Percentiles rank a stretch among this genome's conserved stretches.
These are phyloP conservation scores for Pichia sp. DNA, from an alignment of 1,139 yeast species.

Conservation along the genomic window DNA sequence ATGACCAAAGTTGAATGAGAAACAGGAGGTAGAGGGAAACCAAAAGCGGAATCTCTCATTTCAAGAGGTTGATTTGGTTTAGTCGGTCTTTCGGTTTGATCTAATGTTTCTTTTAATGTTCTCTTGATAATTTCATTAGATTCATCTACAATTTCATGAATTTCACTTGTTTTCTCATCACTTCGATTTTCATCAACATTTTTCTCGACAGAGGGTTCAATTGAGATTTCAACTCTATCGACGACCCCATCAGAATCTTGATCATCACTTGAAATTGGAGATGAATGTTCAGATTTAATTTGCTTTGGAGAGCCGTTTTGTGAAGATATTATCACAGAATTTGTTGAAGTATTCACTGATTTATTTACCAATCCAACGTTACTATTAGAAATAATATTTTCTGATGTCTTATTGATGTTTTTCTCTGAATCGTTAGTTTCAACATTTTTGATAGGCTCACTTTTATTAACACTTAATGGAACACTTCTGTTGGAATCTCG, in stretches of 20 bases:
- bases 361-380: neutral
- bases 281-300: neutral
- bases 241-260: slow-evolving; percentile 1
- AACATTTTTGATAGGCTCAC: neutral
- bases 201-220: neutral
- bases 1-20: slow-evolving; percentile 66
- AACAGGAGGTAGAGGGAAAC: slow-evolving; percentile 77
- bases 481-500: neutral
- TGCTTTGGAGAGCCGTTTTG: slow-evolving; percentile 1
- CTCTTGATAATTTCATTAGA: slow-evolving; percentile 21
- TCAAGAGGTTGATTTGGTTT: slow-evolving; percentile 63
- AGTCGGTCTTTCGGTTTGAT: slow-evolving; percentile 25
- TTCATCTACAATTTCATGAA: slow-evolving; percentile 9
- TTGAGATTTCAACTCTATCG: slow-evolving; percentile 1
- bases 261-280: slow-evolving; percentile 1
- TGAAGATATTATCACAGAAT: neutral
- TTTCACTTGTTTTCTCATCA: neutral
- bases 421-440: neutral
- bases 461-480: neutral
- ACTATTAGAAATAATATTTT: neutral
- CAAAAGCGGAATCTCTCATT: slow-evolving; percentile 77
- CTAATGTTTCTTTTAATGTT: slow-evolving; percentile 22
- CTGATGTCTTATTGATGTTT: neutral
- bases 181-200: neutral
- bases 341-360: neutral